phyloP scores from a whole-genome alignment of 2,329 filamentous ascomycete genomes.

The Talaromyces marneffei region DNA sequence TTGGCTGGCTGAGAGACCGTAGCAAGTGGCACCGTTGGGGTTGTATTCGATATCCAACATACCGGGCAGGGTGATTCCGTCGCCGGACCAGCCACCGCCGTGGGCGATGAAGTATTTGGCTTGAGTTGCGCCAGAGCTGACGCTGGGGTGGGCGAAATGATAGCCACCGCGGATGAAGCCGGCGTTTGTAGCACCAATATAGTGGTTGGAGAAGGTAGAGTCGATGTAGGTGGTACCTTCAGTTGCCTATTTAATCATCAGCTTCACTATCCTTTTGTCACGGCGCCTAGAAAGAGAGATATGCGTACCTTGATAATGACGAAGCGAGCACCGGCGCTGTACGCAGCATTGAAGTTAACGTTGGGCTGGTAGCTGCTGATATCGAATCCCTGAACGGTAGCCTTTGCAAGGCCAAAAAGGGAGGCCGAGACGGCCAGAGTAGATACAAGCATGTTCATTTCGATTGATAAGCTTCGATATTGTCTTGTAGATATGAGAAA shows the following conservation, averaged over 20 bases:
- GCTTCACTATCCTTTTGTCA: neutral
- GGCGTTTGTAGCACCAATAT: constrained; percentile 46
- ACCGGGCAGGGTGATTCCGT: constrained; percentile 52
- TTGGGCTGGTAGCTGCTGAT: constrained; percentile 27
- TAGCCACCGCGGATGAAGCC: constrained; percentile 52
- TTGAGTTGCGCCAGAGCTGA: constrained; percentile 43
- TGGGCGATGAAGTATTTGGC: constrained; percentile 49
- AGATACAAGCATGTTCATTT: constrained; percentile 8
- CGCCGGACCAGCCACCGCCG: constrained; percentile 51
- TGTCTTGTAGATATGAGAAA: neutral
- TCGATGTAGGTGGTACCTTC: constrained; percentile 47
- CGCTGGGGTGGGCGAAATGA: constrained; percentile 49
- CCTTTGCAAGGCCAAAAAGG: constrained; percentile 16
- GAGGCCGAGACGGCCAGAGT: constrained; percentile 3
- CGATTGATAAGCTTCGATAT: neutral
- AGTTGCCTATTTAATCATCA: constrained; percentile 40
- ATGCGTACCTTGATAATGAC: constrained; percentile 32
- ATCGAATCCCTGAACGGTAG: constrained; percentile 28
- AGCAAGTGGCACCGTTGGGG: constrained; percentile 38
- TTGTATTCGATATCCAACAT: constrained; percentile 52
- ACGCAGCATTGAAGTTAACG: constrained; percentile 26
- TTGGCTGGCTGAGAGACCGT: constrained; percentile 38
- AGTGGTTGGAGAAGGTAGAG: constrained; percentile 46
- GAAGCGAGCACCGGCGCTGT: constrained; percentile 26
- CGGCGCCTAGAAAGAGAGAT: neutral